These are phyloP conservation scores for Wickerhamomyces chambardii DNA, from an alignment of 805 yeast species.

Conservation along the genomic window DNA sequence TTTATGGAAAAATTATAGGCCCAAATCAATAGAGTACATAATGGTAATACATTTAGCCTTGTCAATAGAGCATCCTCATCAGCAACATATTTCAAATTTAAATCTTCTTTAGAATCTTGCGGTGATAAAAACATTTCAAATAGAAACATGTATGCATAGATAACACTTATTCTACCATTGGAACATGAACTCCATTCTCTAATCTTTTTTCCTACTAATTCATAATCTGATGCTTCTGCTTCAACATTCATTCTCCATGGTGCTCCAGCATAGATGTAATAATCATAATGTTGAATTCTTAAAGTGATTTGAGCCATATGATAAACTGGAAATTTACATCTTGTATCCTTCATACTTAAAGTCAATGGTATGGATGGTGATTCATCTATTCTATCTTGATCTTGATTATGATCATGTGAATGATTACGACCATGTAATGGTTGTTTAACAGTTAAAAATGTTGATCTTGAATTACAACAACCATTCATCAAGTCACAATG, in stretches of 20 bases:
- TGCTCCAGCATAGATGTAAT: slow-evolving; percentile 73
- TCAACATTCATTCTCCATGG: slow-evolving; percentile 71
- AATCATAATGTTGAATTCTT: slow-evolving; percentile 68
- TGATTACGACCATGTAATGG: too few species aligned
- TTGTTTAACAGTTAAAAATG: slow-evolving; percentile 4
- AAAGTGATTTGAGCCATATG: slow-evolving; percentile 69
- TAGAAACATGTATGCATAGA: slow-evolving; percentile 53
- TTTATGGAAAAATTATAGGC: slow-evolving; percentile 36
- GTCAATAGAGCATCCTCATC: slow-evolving; percentile 40
- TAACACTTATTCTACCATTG: slow-evolving; percentile 42
- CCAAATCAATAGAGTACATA: slow-evolving; percentile 33
- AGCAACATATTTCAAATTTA: slow-evolving; percentile 36
- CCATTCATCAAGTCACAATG: slow-evolving; percentile 33
- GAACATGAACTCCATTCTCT: slow-evolving; percentile 39
- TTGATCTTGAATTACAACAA: slow-evolving; percentile 17
- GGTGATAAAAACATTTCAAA: slow-evolving; percentile 55
- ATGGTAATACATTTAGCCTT: slow-evolving; percentile 24
- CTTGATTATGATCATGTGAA: slow-evolving; percentile 1
- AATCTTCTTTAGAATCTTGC: slow-evolving; percentile 33
- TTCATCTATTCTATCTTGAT: slow-evolving; percentile 7
- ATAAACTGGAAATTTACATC: slow-evolving; percentile 59
- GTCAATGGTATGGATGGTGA: slow-evolving; percentile 8
- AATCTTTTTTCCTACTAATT: slow-evolving; percentile 38
- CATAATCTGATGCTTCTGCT: slow-evolving; percentile 42
- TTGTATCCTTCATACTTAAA: slow-evolving; percentile 25